These are phyloP conservation scores for Fusarium sp. DNA, from an alignment of 2,329 filamentous ascomycete species.

Conservation along the genomic window DNA sequence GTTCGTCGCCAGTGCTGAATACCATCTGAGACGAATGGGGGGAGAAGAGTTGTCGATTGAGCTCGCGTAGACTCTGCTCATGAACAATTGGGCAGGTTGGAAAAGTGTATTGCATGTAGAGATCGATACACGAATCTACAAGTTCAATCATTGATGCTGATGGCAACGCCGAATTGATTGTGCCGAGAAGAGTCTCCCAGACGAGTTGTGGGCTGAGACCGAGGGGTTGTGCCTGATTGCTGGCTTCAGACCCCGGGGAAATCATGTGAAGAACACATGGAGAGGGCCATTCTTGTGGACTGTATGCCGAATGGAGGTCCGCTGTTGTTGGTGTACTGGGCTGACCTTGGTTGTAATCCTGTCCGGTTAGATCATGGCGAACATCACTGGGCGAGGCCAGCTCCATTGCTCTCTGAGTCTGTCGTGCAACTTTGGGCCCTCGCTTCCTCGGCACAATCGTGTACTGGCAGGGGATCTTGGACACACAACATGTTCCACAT, in stretches of 20 bases:
- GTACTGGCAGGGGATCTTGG: background rate
- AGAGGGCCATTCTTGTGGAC: slow-evolving; percentile 1
- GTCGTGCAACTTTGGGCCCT: background rate
- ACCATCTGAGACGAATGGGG: background rate
- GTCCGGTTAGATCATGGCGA: background rate
- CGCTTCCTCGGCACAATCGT: background rate
- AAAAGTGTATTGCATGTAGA: background rate
- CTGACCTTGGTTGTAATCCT: background rate
- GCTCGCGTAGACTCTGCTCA: background rate
- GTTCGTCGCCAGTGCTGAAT: background rate
- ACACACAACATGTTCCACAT: slow-evolving; percentile 5
- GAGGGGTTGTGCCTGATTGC: background rate
- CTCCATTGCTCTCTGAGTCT: background rate
- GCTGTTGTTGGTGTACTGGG: background rate
- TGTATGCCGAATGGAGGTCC: background rate
- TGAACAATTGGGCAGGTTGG: background rate
- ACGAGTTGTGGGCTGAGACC: background rate
- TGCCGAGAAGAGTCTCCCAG: background rate
- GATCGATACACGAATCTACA: background rate
- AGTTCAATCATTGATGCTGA: background rate
- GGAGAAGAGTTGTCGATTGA: background rate
- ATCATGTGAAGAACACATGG: background rate
- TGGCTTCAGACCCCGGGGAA: background rate
- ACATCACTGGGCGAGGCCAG: background rate
- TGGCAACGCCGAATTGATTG: background rate